Evolutionary conservation across 345 rosid species (phyloP), one percentile per base, ranked within the genome.

Genomic region (Lepidium aucheri): DNA sequence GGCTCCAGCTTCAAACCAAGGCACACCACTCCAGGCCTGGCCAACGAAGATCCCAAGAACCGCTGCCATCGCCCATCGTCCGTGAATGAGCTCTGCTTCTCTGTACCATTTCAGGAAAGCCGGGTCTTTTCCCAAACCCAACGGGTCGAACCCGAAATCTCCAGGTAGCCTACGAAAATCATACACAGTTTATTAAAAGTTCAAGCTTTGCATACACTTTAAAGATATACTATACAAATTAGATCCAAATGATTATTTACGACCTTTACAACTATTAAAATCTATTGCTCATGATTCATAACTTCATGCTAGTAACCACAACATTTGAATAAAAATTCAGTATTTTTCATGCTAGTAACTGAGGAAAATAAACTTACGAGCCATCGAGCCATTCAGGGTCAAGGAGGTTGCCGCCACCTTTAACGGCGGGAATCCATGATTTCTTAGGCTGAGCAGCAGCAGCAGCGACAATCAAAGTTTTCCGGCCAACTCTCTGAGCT

Each of bases 351-450:
- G 9, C 10, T 24, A 46, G 50, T 33, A 18, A 18, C 41, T 4
- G 22, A 11, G 14, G 42, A 9, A 43, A 24, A 43, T n/a, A 41
- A 30, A 84, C 98, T 81, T 82, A 93, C 98, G 99, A 94, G 84
- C 97, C 99, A 60, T 94, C 99, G 20, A 94, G 99, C 97, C 99
- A 94, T 60, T 88, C 99, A 2, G 99, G 97, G 83, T 94, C 82
- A 18, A 85, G 32, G 50, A 94, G 70, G 89, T 84, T 88, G 60
- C 97, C 92, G 5, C 96, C 97, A n/a, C 85, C 86, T 79, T 6
- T 93, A 40, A 94, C 99, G 8, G 26, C 95, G 8, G 99, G 99
- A 70, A 94, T 67, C 99, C 99, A 94, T 3, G 99, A 94, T 66
- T 94, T 90, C 85, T 94, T 90, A 5, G 88, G 68, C 17, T 62